Evolutionary conservation across 2,329 filamentous ascomycete genomes (phyloP).

Genomic region (Trichoderma citrinoviride): DNA sequence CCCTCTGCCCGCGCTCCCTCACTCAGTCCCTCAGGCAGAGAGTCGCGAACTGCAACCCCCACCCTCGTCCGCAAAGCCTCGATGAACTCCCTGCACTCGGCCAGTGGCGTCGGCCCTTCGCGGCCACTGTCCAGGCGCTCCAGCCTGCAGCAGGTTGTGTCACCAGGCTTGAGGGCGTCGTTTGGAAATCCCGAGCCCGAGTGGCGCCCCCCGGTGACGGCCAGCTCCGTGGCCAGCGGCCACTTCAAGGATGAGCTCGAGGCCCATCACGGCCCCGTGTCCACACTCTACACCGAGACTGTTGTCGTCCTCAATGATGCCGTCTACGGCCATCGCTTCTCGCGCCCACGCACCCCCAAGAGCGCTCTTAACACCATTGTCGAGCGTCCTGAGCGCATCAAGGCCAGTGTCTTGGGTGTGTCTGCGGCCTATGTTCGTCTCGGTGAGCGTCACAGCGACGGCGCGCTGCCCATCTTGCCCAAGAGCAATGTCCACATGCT

Average conservation of each 20-base stretch:
- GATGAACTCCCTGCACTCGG: conserved; percentile 55
- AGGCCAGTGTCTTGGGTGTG: conserved; percentile 77
- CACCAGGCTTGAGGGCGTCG: conserved; percentile 43
- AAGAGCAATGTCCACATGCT: conserved; percentile 53
- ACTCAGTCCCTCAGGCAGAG: conserved; percentile 44
- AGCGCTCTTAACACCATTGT: conserved; percentile 76
- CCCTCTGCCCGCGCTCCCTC: conserved; percentile 35
- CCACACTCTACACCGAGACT: conserved; percentile 54
- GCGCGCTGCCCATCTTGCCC: conserved; percentile 65
- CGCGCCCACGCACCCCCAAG: conserved; percentile 74
- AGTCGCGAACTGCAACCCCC: conserved; percentile 49
- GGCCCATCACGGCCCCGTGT: conserved; percentile 52
- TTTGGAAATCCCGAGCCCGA: conserved; percentile 33
- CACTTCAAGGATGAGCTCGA: conserved; percentile 70
- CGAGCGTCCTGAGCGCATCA: conserved; percentile 87
- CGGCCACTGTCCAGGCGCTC: conserved; percentile 47
- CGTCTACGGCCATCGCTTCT: conserved; percentile 91
- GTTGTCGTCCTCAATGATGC: conserved; percentile 87
- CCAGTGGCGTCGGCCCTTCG: conserved; percentile 39
- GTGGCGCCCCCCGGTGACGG: conserved; percentile 43
- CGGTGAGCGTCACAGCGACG: conserved; percentile 73
- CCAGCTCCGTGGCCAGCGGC: conserved; percentile 59
- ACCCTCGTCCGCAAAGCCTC: conserved; percentile 56
- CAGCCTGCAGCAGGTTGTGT: conserved; percentile 46
- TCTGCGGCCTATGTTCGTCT: conserved; percentile 88